phyloP scores from a whole-genome alignment of 2,329 filamentous ascomycete genomes.

The Coniella vitis region DNA sequence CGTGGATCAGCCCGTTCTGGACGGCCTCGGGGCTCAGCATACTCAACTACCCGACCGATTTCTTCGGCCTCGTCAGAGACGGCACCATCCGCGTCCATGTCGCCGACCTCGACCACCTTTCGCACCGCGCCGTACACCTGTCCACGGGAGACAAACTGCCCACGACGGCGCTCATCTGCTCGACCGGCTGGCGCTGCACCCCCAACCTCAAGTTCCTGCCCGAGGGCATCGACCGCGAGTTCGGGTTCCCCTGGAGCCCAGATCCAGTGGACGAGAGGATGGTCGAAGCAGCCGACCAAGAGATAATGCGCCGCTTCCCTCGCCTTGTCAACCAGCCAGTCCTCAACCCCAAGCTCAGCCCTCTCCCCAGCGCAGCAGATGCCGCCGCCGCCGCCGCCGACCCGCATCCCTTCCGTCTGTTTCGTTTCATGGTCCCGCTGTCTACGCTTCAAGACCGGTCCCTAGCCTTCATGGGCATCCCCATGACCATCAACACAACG shows the following conservation, averaged over 20 bases:
- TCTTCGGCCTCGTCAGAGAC: constrained; percentile 43
- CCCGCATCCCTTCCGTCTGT: constrained; percentile 6
- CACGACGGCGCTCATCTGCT: constrained; percentile 41
- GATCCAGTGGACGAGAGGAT: background rate
- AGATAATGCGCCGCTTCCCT: constrained; percentile 3
- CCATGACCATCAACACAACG: constrained; percentile 26
- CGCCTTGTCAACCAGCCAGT: constrained; percentile 7
- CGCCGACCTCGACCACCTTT: constrained; percentile 37
- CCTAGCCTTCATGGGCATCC: constrained; percentile 10
- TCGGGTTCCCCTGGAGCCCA: too few species aligned
- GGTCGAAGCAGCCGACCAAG: constrained; percentile 5
- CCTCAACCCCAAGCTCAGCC: constrained; percentile 7
- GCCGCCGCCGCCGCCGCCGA: too few species aligned
- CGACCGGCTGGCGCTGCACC: constrained; percentile 41
- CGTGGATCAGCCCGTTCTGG: constrained; percentile 36
- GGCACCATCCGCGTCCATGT: constrained; percentile 42
- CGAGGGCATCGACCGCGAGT: too few species aligned
- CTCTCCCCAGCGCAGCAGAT: constrained; percentile 2
- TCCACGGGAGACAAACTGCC: constrained; percentile 32
- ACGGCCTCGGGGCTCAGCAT: constrained; percentile 46
- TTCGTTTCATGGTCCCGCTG: constrained; percentile 14
- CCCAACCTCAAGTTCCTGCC: constrained; percentile 8
- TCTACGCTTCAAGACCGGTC: constrained; percentile 1
- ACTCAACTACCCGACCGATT: constrained; percentile 42
- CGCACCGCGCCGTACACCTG: constrained; percentile 33